Conservation (phyloP, 495 filamentous ascomycete genomes). For the Amphirosellinia nigrospora region DNA sequence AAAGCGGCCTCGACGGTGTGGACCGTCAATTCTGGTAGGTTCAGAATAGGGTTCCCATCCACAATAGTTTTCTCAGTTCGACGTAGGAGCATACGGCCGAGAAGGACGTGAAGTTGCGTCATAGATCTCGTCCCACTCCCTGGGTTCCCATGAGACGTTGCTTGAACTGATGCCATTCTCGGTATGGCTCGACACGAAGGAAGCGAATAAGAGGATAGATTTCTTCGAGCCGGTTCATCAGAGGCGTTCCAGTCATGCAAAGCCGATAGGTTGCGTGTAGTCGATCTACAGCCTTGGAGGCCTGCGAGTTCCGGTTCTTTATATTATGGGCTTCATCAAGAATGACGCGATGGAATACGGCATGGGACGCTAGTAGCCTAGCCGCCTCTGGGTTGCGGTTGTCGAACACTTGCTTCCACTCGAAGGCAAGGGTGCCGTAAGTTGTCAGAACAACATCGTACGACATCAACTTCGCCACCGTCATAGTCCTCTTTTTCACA, state of each 20-base stretch:
- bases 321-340: constrained; percentile 94
- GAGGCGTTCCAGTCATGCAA: constrained; percentile 92
- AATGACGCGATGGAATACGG: constrained; percentile 82
- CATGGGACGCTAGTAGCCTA: constrained; percentile 63
- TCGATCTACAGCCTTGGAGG: constrained; percentile 64
- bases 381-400: constrained; percentile 28
- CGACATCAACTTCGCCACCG: constrained; percentile 65
- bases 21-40: constrained; percentile 72
- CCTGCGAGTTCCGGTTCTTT: constrained; percentile 80
- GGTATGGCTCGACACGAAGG: constrained; percentile 82
- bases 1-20: constrained; percentile 74
- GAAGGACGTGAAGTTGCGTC: constrained; percentile 74
- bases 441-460: constrained; percentile 92
- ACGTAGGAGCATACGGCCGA: constrained; percentile 85
- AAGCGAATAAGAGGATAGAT: constrained; percentile 85
- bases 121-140: constrained; percentile 55
- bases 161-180: constrained; percentile 64
- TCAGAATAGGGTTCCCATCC: constrained; percentile 84
- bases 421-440: constrained; percentile 77
- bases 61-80: constrained; percentile 83
- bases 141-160: constrained; percentile 41
- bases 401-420: constrained; percentile 61
- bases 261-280: constrained; percentile 73
- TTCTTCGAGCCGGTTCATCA: constrained; percentile 89
- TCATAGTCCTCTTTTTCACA: constrained; percentile 47